Conservation (phyloP, 75 land plant genomes). For the Pinus tabuliformis region DNA sequence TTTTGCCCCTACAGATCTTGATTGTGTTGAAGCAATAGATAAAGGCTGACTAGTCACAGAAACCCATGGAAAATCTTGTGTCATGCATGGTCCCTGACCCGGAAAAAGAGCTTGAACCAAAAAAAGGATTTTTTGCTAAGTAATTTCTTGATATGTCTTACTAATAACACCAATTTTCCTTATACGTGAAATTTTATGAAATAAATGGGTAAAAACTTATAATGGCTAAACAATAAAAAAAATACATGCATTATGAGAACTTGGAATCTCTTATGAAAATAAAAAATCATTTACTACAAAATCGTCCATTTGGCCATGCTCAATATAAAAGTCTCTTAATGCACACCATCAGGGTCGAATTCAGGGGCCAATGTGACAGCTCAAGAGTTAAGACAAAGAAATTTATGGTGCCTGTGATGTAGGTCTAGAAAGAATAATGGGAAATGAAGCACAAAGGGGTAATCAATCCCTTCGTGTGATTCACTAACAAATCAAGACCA, state of each 20-base stretch:
- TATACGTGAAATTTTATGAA: conserved; percentile 41
- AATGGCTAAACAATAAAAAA: not conserved
- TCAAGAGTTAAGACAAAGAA: conserved; percentile 32
- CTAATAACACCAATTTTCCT: conserved; percentile 95
- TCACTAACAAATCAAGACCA: too few species aligned
- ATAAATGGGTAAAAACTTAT: not conserved
- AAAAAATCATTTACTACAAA: not conserved
- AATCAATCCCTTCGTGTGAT: too few species aligned
- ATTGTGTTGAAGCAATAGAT: conserved; percentile 87
- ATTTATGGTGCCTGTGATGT: conserved; percentile 89
- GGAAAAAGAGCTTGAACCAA: conserved; percentile 90
- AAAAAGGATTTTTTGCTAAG: conserved; percentile 78
- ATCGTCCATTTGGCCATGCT: not conserved
- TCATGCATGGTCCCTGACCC: conserved; percentile 78
- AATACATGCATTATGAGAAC: not conserved
- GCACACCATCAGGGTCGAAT: conserved; percentile 82
- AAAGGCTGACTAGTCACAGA: conserved; percentile 98
- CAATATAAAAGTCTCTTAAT: not conserved
- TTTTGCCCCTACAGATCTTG: conserved; percentile 75
- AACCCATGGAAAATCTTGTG: conserved; percentile 88
- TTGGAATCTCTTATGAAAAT: not conserved
- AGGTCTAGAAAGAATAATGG: conserved; percentile 17
- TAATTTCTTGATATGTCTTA: conserved; percentile 93
- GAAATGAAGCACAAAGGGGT: too few species aligned
- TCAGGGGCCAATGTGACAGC: conserved; percentile 84